Conservation (phyloP, 169 alveolate species). For the Toxoplasma gondii region DNA sequence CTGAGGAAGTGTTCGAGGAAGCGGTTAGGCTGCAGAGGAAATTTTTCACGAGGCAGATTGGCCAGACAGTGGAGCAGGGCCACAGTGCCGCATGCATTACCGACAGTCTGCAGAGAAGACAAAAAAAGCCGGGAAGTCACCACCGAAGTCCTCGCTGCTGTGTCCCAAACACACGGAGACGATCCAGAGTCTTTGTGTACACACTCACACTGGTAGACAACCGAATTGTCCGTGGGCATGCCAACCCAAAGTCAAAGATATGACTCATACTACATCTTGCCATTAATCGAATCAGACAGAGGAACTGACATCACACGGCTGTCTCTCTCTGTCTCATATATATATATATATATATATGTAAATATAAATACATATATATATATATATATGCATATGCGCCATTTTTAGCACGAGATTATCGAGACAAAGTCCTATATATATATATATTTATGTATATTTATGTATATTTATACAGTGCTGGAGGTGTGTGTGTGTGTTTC, state of each 20-base stretch:
- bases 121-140: neutral
- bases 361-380: too few species aligned
- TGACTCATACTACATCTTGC: too few species aligned
- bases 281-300: too few species aligned
- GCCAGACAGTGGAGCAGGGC: conserved; percentile 59
- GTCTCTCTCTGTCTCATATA: too few species aligned
- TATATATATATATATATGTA: too few species aligned
- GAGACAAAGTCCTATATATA: neutral
- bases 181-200: too few species aligned
- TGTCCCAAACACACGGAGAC: neutral
- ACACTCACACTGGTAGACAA: too few species aligned
- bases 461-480: neutral
- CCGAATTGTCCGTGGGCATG: too few species aligned
- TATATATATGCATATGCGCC: too few species aligned
- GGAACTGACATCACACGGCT: too few species aligned
- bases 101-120: conserved; percentile 35
- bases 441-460: neutral
- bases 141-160: neutral
- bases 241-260: too few species aligned
- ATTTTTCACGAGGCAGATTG: conserved; percentile 32
- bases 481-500: neutral
- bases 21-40: conserved; percentile 44
- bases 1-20: conserved; percentile 43
- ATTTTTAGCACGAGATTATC: too few species aligned
- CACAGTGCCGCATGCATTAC: conserved; percentile 57